These are phyloP conservation scores for Toxoplasma gondii DNA, from an alignment of 169 alveolate species.

Conservation along the genomic window DNA sequence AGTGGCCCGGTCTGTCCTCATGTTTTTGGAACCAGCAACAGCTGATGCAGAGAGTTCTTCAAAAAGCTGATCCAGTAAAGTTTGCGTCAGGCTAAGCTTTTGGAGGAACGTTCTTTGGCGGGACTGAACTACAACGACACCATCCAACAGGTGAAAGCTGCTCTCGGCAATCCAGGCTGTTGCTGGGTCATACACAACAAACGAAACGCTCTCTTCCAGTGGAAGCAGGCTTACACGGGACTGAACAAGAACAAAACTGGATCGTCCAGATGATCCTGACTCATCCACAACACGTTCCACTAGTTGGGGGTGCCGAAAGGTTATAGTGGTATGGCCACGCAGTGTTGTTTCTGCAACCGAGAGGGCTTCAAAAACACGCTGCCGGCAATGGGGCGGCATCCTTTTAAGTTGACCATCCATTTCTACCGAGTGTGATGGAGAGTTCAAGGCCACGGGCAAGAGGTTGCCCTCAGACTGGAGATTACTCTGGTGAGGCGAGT, in stretches of 20 bases:
- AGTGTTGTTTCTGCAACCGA: not conserved
- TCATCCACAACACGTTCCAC: not conserved
- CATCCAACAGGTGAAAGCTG: slow-evolving; percentile 10
- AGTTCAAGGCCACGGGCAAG: too few relatives aligned
- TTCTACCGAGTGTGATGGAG: too few relatives aligned
- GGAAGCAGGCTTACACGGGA: not conserved
- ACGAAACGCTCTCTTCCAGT: not conserved
- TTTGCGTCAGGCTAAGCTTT: not conserved
- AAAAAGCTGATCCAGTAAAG: not conserved
- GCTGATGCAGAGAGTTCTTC: not conserved
- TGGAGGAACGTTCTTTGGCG: slow-evolving; percentile 8
- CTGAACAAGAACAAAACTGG: not conserved
- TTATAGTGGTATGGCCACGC: not conserved
- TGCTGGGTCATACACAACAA: slow-evolving; percentile 10
- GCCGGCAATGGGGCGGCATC: not conserved
- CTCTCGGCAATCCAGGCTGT: slow-evolving; percentile 11
- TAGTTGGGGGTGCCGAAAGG: not conserved
- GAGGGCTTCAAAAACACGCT: not conserved
- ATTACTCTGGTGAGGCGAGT: too few relatives aligned
- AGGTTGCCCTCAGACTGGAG: too few relatives aligned
- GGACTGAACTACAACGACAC: not conserved
- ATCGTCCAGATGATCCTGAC: not conserved
- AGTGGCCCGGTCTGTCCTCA: not conserved
- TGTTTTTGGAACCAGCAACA: not conserved
- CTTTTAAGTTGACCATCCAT: too few relatives aligned